These are phyloP conservation scores for Colletotrichum horii DNA, from an alignment of 2,329 filamentous ascomycete genomes.

Conservation along the genomic window DNA sequence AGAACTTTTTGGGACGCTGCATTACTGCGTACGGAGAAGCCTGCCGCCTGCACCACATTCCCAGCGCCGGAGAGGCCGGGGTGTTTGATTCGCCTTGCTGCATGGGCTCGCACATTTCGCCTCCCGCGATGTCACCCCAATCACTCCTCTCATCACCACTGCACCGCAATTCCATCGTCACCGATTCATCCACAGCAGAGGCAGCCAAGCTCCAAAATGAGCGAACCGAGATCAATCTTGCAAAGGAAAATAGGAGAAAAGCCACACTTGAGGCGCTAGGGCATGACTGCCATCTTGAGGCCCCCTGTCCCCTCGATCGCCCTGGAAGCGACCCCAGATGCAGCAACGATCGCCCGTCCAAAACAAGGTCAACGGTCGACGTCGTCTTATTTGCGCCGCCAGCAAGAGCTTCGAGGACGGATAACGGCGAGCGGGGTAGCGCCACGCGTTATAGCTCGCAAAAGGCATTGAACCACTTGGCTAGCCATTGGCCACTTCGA, in stretches of 20 bases:
- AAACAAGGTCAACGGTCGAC: slow-evolving; percentile 5
- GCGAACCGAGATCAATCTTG: background rate
- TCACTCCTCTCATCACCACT: background rate
- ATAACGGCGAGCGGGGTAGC: background rate
- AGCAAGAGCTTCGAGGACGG: background rate
- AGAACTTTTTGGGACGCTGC: background rate
- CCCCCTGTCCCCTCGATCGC: background rate
- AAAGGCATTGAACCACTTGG: background rate
- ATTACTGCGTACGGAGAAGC: background rate
- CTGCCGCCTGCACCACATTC: background rate
- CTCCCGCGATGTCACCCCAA: background rate
- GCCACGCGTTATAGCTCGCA: background rate
- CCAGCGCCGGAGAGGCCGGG: background rate
- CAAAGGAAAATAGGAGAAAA: background rate
- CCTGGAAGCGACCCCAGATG: background rate
- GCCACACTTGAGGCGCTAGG: slow-evolving; percentile 1
- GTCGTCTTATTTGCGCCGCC: background rate
- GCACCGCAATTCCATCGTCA: background rate
- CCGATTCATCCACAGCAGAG: background rate
- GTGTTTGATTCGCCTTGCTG: background rate
- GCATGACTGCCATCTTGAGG: slow-evolving; percentile 10
- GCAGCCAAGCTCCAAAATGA: background rate
- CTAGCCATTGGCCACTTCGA: background rate
- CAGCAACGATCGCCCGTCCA: background rate
- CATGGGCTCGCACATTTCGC: background rate